Base-by-base conservation (phyloP, 2,329 filamentous ascomycete species). In the Fusarium sambucinum region DNA sequence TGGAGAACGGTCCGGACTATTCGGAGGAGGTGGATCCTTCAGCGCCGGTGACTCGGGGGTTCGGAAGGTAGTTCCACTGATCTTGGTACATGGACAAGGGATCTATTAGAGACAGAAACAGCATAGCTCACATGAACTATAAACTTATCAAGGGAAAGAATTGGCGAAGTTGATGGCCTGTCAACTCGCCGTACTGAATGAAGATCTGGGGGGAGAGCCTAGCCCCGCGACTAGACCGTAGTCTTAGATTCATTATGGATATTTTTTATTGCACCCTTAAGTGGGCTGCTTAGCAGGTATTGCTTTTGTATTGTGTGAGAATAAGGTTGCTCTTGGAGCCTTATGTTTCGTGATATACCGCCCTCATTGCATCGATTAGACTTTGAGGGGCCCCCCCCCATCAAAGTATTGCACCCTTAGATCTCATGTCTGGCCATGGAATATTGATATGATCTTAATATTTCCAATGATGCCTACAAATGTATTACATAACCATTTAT, bases 21-120 rank as follows among this genome's bases (percentile, higher is more conserved):
- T 40, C 47, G 59, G 55, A 35, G 35, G 40, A 19, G 23, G 60
- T 59, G 55, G 62, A 38, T 21, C n/a, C 14, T 46, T 12, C 55
- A 48, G 55, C 40, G 30, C 42, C 53, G 53, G 53, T 29, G 25
- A 29, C 11, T 38, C 53, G 53, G 58, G 37, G 37, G n/a, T 50
- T 57, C 37, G 53, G 30, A 21, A 51, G 29, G 30, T 29, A 50
- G 25, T 33, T 25, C 10, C 6, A 8, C 37, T 17, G 13, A 29
- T n/a, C 12, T 21, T 38, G n/a, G n/a, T 27, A 19, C 14, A 19
- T 38, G 17, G n/a, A 37, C 17, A 50, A 19, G 16, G 32, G 9
- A 25, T 35, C 21, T 33, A 3, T 25, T 5, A 25, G 17, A 16
- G n/a, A 19, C 32, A 38, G 11, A 12, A 12, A 38, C 19, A 37